Percentiles rank a stretch among this genome's conserved stretches.
Conservation (phyloP, 768 basidiomycete genomes). For the Phylloporus sp. region DNA sequence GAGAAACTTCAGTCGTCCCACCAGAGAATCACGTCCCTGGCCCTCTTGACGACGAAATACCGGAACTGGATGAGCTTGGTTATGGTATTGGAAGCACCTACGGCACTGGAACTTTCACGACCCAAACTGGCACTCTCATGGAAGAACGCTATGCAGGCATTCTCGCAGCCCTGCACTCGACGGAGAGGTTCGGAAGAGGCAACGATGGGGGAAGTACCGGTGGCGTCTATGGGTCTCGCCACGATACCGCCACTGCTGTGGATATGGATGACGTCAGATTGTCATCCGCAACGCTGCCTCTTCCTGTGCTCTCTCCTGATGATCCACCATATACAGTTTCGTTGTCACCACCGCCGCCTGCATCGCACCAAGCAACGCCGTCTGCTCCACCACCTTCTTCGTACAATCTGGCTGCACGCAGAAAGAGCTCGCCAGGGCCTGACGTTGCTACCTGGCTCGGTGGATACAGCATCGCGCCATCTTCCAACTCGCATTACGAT, state of each 20-base stretch:
- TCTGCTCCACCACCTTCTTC: conserved; percentile 25
- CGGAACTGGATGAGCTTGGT: conserved; percentile 9
- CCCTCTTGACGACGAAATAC: conserved; percentile 24
- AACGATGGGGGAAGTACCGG: conserved; percentile 27
- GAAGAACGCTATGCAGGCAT: conserved; percentile 28
- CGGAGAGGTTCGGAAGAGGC: conserved; percentile 9
- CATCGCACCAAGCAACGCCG: conserved; percentile 3
- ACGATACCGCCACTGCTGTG: conserved; percentile 4
- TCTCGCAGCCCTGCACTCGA: conserved; percentile 20
- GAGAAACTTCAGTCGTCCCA: conserved; percentile 13
- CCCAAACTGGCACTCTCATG: conserved; percentile 2
- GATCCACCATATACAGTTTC: conserved; percentile 16
- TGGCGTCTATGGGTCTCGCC: conserved; percentile 24
- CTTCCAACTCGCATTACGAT: conserved; percentile 24
- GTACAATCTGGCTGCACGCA: conserved; percentile 11
- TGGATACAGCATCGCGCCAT: conserved; percentile 24
- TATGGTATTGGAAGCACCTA: not conserved
- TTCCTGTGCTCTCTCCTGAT: conserved; percentile 9
- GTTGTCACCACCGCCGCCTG: conserved; percentile 25
- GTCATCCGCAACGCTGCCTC: conserved; percentile 26
- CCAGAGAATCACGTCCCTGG: conserved; percentile 9
- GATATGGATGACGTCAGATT: conserved; percentile 9
- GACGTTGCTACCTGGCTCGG: conserved; percentile 24
- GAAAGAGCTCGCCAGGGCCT: conserved; percentile 27
- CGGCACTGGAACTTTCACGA: not conserved